Evolutionary conservation across 148 eudicot genomes (phyloP).

Genomic region (Arctostaphylos glauca): DNA sequence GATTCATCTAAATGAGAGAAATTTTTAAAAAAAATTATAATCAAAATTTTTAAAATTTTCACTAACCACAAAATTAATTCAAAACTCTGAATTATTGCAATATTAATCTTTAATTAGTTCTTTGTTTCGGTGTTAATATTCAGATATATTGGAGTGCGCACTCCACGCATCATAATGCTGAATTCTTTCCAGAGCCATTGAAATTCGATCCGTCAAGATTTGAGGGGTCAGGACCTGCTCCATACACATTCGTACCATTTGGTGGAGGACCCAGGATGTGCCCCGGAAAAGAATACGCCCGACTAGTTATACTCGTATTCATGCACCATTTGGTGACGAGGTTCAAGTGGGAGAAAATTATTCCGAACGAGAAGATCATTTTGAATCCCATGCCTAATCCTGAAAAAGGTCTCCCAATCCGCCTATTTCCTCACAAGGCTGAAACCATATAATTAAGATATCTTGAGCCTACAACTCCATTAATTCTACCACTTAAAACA

Average conservation of each 20-base stretch:
- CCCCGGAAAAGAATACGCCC: background rate
- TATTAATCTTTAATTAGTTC: background rate
- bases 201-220: background rate
- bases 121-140: background rate
- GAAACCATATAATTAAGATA: background rate
- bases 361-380: constrained; percentile 31
- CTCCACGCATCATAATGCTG: background rate
- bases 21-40: too few relatives aligned
- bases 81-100: background rate
- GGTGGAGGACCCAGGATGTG: background rate
- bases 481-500: too few relatives aligned
- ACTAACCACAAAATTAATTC: too few relatives aligned
- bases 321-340: constrained; percentile 32
- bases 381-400: constrained; percentile 34
- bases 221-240: background rate
- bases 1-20: background rate
- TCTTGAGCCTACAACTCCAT: background rate
- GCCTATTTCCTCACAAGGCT: constrained; percentile 23
- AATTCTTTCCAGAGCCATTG: background rate
- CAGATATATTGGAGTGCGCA: background rate
- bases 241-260: background rate
- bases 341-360: constrained; percentile 29
- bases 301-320: constrained; percentile 25
- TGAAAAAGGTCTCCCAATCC: constrained; percentile 33
- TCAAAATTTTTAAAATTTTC: too few relatives aligned